Evolutionary conservation across 495 filamentous ascomycete genomes (phyloP).

Genomic region (Penicillium nucicola): DNA sequence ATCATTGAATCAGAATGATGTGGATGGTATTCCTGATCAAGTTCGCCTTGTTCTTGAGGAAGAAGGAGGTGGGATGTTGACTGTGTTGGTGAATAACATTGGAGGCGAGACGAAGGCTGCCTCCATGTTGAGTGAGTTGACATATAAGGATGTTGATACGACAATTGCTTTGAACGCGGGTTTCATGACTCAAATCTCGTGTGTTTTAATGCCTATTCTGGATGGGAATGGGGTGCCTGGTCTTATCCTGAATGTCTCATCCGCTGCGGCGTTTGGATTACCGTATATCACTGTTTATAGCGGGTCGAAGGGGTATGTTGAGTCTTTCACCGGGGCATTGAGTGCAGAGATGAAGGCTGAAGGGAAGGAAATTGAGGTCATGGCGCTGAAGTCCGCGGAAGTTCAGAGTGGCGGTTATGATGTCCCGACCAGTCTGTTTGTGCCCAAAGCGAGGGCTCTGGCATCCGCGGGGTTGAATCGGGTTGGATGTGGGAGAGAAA

Average conservation of each 20-base stretch:
- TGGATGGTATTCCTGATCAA: slow-evolving; percentile 21
- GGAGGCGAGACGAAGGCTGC: slow-evolving; percentile 29
- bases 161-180: slow-evolving; percentile 34
- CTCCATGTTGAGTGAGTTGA: slow-evolving; percentile 17
- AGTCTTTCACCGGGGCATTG: slow-evolving; percentile 26
- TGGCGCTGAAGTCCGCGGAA: slow-evolving; percentile 25
- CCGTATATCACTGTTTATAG: slow-evolving; percentile 36
- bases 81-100: slow-evolving; percentile 50
- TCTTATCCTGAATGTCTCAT: slow-evolving; percentile 45
- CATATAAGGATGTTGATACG: slow-evolving; percentile 18
- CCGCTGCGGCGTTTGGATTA: slow-evolving; percentile 26
- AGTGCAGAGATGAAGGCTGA: slow-evolving; percentile 28
- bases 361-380: slow-evolving; percentile 22
- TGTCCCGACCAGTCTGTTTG: slow-evolving; percentile 16
- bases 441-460: slow-evolving; percentile 17
- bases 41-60: slow-evolving; percentile 13
- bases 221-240: slow-evolving; percentile 24
- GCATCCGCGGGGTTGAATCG: slow-evolving; percentile 28
- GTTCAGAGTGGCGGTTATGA: slow-evolving; percentile 19
- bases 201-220: slow-evolving; percentile 28
- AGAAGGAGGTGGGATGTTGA: slow-evolving; percentile 19
- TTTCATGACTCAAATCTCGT: slow-evolving; percentile 44
- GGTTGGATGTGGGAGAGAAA: slow-evolving; percentile 26
- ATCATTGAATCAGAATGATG: neutral
- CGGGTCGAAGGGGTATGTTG: slow-evolving; percentile 36